These are phyloP conservation scores for Kodamaea kakaduensis DNA, from an alignment of 805 yeast genomes.

Conservation along the genomic window DNA sequence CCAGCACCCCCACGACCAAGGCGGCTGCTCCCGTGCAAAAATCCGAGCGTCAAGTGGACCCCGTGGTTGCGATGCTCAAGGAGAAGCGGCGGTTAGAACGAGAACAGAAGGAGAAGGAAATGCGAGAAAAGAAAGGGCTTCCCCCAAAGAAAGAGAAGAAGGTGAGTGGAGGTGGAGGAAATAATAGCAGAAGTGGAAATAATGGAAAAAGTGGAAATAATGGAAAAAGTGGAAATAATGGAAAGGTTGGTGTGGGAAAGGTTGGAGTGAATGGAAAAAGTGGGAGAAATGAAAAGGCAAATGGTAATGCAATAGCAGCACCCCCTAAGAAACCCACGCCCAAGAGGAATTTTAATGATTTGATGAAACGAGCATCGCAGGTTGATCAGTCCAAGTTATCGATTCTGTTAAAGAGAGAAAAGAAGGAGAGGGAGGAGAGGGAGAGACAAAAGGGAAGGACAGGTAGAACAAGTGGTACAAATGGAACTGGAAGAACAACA, in stretches of 20 bases:
- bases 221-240: too few species aligned
- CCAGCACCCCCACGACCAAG: neutral
- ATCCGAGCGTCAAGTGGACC: constrained; percentile 42
- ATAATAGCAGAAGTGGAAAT: too few species aligned
- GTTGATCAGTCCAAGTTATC: constrained; percentile 48
- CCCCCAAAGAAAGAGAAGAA: constrained; percentile 24
- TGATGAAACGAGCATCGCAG: constrained; percentile 63
- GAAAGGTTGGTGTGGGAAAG: too few species aligned
- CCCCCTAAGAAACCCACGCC: constrained; percentile 16
- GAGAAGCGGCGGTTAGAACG: constrained; percentile 60
- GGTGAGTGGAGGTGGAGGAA: too few species aligned
- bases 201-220: too few species aligned
- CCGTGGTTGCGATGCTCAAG: constrained; percentile 66
- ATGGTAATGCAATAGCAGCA: constrained; percentile 11
- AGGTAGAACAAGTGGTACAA: neutral
- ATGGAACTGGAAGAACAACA: neutral
- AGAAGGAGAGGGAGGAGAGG: too few species aligned
- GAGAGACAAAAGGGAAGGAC: neutral
- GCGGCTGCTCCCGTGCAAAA: constrained; percentile 10
- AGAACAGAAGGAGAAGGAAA: constrained; percentile 37
- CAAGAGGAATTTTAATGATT: constrained; percentile 58
- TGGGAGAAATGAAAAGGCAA: constrained; percentile 7
- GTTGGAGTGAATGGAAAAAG: too few species aligned
- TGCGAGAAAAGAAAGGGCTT: constrained; percentile 31
- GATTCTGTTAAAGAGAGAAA: constrained; percentile 33